Evolutionary conservation across 805 yeast species (phyloP).

Genomic region (Wickerhamiella hasegawae): DNA sequence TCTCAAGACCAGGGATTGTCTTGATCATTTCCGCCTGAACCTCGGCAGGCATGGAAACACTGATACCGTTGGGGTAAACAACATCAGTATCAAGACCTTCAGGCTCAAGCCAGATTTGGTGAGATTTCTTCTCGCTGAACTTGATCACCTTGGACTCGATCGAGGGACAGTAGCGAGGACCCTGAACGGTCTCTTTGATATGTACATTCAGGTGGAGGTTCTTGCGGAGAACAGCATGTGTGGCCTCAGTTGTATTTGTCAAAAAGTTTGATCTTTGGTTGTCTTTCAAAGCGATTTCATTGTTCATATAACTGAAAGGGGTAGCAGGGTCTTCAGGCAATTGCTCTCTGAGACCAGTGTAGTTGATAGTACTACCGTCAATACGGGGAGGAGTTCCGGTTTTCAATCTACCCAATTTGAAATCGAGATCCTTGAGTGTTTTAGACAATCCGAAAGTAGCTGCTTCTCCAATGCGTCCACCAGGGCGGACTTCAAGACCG

Average conservation of each 20-base stretch:
- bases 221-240: constrained; percentile 51
- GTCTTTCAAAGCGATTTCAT: constrained; percentile 38
- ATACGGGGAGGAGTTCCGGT: constrained; percentile 97
- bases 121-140: constrained; percentile 60
- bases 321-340: constrained; percentile 71
- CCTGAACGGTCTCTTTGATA: constrained; percentile 83
- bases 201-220: constrained; percentile 78
- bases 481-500: constrained; percentile 64
- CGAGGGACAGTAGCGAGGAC: constrained; percentile 96
- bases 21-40: constrained; percentile 61
- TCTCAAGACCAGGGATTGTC: constrained; percentile 76
- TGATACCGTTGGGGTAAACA: constrained; percentile 94
- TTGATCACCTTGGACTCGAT: constrained; percentile 76
- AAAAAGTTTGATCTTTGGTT: constrained; percentile 56
- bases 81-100: constrained; percentile 78
- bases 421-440: constrained; percentile 63
- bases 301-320: constrained; percentile 81
- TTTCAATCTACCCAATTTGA: constrained; percentile 72
- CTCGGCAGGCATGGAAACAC: constrained; percentile 92
- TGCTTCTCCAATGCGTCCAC: constrained; percentile 86
- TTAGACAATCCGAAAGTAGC: constrained; percentile 81
- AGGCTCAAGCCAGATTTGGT: constrained; percentile 89
- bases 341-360: constrained; percentile 44
- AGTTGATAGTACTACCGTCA: constrained; percentile 56
- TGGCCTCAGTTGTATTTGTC: constrained; percentile 58